Base-by-base conservation (phyloP, 2,329 filamentous ascomycete genomes). In the Colletotrichum sp. region DNA sequence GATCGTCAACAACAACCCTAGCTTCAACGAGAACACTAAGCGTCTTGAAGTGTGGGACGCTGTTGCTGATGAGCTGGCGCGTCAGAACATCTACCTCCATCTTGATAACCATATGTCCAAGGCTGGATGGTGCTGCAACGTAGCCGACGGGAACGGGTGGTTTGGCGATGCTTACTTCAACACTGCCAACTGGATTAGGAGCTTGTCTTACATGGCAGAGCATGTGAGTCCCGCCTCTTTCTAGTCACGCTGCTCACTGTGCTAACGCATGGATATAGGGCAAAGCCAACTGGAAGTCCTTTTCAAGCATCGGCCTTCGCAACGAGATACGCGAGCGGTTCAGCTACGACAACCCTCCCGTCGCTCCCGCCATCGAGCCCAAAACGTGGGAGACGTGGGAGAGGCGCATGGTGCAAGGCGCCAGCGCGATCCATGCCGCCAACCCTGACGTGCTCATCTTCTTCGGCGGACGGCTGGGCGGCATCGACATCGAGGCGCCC, bases 111-210 rank as follows among this genome's bases (percentile, higher is more conserved):
- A 90, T 75, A 84, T 89, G 73, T 88, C 87, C 15, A 85, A 85
- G 52, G 88, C 85, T 1, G 82, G 82, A 28, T 90, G 88, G 88
- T 90, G 88, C 74, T 90, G 88, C 72, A 83, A 80, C 27, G 7
- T 81, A 77, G 30, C 34, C 0, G 88, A 90, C 69, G 88, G 87
- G 5, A 90, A 90, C 77, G 79, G 84, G 22, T 90, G 88, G 88
- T 89, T 88, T 76, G 87, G 88, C 16, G 89, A 91, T 78, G 85
- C 81, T 2, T 85, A 89, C 79, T 92, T 91, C 76, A 82, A 90
- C 76, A 86, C 88, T 4, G 81, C 83, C 2, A 90, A 90, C 22
- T 92, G 90, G 90, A 84, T 86, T 27, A 84, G 90, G 6, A 89
- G 89, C 1, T 82, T 89, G 12, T 81, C 83, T 1, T 91, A 86